Evolutionary conservation across 495 filamentous ascomycete species (phyloP).

Genomic region (Lophiotrema nucula): DNA sequence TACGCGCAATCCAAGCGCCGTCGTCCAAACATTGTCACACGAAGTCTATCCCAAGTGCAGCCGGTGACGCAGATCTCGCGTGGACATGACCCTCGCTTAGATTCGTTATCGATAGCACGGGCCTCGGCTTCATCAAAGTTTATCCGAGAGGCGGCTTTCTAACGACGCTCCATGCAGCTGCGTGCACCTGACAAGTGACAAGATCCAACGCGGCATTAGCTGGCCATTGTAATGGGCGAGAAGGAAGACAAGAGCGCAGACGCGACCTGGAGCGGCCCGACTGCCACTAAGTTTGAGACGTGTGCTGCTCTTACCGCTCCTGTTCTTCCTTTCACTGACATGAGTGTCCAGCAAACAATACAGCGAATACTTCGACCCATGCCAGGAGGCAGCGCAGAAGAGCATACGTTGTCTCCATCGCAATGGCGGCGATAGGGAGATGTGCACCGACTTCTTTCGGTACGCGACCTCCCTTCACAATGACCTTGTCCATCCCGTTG

Average conservation of each 20-base stretch:
- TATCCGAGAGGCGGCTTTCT: slow-evolving; percentile 4
- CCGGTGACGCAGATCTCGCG: slow-evolving; percentile 27
- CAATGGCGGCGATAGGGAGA: slow-evolving; percentile 77
- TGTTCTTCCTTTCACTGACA: slow-evolving; percentile 1
- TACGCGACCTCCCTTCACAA: slow-evolving; percentile 38
- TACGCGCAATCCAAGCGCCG: too few species aligned
- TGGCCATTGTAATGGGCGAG: neutral
- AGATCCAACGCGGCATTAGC: neutral
- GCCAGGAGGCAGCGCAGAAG: slow-evolving; percentile 84
- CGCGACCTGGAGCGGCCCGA: slow-evolving; percentile 16
- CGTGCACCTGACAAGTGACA: slow-evolving; percentile 21
- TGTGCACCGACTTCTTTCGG: slow-evolving; percentile 95
- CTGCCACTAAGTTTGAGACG: slow-evolving; percentile 26
- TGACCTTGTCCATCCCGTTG: neutral
- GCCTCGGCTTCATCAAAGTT: slow-evolving; percentile 1
- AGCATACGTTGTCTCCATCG: slow-evolving; percentile 84
- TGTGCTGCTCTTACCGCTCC: slow-evolving; percentile 1
- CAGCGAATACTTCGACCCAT: slow-evolving; percentile 90
- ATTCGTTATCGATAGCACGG: slow-evolving; percentile 20
- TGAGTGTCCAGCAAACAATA: slow-evolving; percentile 62
- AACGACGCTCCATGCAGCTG: slow-evolving; percentile 17
- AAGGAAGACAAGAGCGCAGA: slow-evolving; percentile 18
- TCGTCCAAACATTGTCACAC: neutral
- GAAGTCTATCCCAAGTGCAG: too few species aligned
- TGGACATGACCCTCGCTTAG: slow-evolving; percentile 1